These are phyloP conservation scores for Malania oleifera DNA, from an alignment of 164 flowering plant genomes.

Conservation along the genomic window DNA sequence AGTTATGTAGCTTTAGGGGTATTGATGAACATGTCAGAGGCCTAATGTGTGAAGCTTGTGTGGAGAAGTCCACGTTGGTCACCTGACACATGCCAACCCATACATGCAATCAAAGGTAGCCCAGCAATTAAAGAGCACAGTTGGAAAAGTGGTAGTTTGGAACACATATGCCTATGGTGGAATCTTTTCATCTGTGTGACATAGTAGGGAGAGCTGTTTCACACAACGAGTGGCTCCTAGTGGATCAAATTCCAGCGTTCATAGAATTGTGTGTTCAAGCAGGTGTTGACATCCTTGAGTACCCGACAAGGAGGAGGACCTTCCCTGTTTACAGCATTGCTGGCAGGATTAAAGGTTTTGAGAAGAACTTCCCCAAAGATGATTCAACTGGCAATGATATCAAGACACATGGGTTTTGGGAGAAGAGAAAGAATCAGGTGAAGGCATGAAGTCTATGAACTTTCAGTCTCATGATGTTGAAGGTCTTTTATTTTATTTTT, in stretches of 20 bases:
- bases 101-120: constrained; percentile 37
- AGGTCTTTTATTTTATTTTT: constrained; percentile 31
- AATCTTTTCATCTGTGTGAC: constrained; percentile 55
- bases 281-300: constrained; percentile 48
- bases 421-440: constrained; percentile 20
- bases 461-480: constrained; percentile 24
- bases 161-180: constrained; percentile 38
- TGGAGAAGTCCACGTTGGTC: constrained; percentile 53
- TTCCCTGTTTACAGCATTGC: constrained; percentile 40
- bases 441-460: constrained; percentile 9
- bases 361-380: constrained; percentile 40
- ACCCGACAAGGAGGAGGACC: constrained; percentile 45
- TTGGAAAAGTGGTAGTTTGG: constrained; percentile 35
- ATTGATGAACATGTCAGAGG: no score
- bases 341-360: constrained; percentile 49
- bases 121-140: constrained; percentile 35
- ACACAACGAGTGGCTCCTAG: constrained; percentile 41
- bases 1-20: no score
- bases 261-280: constrained; percentile 54
- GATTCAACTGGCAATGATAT: constrained; percentile 31
- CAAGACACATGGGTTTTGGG: constrained; percentile 43
- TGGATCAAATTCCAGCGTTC: constrained; percentile 50
- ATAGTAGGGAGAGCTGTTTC: constrained; percentile 52
- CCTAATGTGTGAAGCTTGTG: constrained; percentile 31
- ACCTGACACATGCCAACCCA: constrained; percentile 37